These are phyloP conservation scores for Starmera quercuum DNA, from an alignment of 805 yeast genomes.

Conservation along the genomic window DNA sequence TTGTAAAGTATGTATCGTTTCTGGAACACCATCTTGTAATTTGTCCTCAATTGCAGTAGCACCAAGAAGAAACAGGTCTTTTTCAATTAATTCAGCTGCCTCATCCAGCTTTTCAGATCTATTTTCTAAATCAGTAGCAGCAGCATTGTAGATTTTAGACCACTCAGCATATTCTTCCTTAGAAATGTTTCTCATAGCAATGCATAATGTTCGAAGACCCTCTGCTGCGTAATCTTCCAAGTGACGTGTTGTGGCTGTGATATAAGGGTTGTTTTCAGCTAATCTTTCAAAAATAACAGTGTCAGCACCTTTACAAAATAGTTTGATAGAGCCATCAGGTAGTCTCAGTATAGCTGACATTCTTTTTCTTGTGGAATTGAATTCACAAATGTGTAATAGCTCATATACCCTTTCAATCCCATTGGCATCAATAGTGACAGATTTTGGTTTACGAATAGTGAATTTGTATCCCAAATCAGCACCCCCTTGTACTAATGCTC, in stretches of 20 bases:
- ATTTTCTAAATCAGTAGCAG: slow-evolving; percentile 73
- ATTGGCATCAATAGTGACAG: slow-evolving; percentile 56
- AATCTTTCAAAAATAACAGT: slow-evolving; percentile 89
- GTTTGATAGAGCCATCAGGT: slow-evolving; percentile 85
- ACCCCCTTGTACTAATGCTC: slow-evolving; percentile 96
- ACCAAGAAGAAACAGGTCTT: slow-evolving; percentile 72
- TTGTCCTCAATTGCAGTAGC: slow-evolving; percentile 99
- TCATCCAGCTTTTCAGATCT: slow-evolving; percentile 74
- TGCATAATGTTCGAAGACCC: slow-evolving; percentile 90
- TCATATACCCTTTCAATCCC: slow-evolving; percentile 55
- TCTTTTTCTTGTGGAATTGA: slow-evolving; percentile 94
- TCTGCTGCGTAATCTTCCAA: slow-evolving; percentile 95
- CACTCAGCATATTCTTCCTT: slow-evolving; percentile 73
- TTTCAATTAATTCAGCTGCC: slow-evolving; percentile 85
- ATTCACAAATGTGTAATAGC: slow-evolving; percentile 86
- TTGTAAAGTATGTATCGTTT: slow-evolving; percentile 89
- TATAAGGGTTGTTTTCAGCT: slow-evolving; percentile 64
- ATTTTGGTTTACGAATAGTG: slow-evolving; percentile 75
- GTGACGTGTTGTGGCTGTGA: slow-evolving; percentile 75
- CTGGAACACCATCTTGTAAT: slow-evolving; percentile 97
- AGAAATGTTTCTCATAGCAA: slow-evolving; percentile 76
- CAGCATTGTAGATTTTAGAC: slow-evolving; percentile 60
- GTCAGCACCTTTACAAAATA: slow-evolving; percentile 97
- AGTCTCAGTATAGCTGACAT: slow-evolving; percentile 93
- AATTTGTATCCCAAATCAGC: slow-evolving; percentile 82